A percentile compares a stretch with the other conserved stretches of the same genome.
phyloP scores from a whole-genome alignment of 2,329 filamentous ascomycete genomes.

The Byssochlamys sp. region DNA sequence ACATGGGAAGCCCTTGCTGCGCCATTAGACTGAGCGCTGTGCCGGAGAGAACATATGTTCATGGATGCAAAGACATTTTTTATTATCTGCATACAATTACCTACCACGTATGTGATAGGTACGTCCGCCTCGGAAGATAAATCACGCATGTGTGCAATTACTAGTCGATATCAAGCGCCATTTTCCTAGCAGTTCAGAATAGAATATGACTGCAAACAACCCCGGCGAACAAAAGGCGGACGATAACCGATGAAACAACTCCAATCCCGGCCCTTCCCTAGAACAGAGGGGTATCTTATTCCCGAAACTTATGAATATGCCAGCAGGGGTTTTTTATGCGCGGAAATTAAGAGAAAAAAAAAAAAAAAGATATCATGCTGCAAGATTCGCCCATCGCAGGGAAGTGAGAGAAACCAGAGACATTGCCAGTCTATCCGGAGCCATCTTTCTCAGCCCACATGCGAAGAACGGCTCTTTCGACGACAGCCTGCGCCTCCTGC shows the following conservation, averaged over 20 bases:
- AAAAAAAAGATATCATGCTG: neutral
- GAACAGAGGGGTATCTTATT: neutral
- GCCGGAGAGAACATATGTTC: neutral
- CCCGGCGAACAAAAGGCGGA: constrained; percentile 5
- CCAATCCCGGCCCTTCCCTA: constrained; percentile 17
- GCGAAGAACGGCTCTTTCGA: constrained; percentile 36
- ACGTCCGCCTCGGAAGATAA: neutral
- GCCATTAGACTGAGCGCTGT: neutral
- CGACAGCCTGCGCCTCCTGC: constrained; percentile 31
- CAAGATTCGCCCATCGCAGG: neutral
- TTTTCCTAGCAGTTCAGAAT: neutral
- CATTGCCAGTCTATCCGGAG: neutral
- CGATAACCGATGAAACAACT: neutral
- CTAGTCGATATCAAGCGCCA: neutral
- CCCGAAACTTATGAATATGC: neutral
- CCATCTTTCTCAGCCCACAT: constrained; percentile 29
- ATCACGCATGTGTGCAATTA: neutral
- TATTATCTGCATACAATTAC: neutral
- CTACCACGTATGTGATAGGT: neutral
- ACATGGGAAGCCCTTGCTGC: neutral
- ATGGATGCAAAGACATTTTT: neutral
- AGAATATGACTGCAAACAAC: neutral
- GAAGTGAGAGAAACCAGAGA: neutral
- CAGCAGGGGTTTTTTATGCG: neutral
- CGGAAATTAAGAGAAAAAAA: neutral